Evolutionary conservation across 192 early-diverging fungal species (phyloP).

Genomic region (Backusella sp.): DNA sequence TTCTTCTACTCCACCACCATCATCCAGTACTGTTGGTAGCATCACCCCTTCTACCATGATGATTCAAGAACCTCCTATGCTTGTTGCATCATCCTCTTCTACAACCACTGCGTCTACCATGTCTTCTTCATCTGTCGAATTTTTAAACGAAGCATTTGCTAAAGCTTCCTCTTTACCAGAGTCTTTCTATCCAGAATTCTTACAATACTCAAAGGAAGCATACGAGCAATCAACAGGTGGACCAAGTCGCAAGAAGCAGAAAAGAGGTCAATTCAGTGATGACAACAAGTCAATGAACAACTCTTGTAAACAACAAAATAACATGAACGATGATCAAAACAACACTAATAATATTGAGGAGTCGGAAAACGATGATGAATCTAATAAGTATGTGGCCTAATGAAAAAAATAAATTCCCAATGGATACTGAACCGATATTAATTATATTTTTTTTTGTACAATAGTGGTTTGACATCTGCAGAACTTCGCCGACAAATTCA

Average conservation of each 20-base stretch:
- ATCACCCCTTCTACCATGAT: slow-evolving; percentile 22
- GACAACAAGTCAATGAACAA: not conserved
- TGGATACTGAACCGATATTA: not conserved
- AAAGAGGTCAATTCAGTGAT: not conserved
- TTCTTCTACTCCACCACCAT: slow-evolving; percentile 15
- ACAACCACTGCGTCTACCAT: slow-evolving; percentile 27
- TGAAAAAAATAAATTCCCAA: not conserved
- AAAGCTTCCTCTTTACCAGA: slow-evolving; percentile 36
- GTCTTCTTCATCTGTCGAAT: slow-evolving; percentile 32
- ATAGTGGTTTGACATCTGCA: slow-evolving; percentile 15
- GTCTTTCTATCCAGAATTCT: slow-evolving; percentile 35
- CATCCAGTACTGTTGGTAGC: not conserved
- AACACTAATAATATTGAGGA: not conserved
- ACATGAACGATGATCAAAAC: not conserved
- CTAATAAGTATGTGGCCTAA: not conserved
- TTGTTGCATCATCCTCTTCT: slow-evolving; percentile 28
- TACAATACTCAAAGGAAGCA: slow-evolving; percentile 36
- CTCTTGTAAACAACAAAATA: not conserved
- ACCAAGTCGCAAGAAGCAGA: slow-evolving; percentile 19
- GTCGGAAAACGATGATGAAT: slow-evolving; percentile 1
- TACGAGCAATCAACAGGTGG: slow-evolving; percentile 34
- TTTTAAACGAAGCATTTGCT: slow-evolving; percentile 32
- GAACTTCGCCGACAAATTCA: slow-evolving; percentile 39
- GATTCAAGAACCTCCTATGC: slow-evolving; percentile 23
- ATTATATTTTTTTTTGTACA: not conserved